Evolutionary conservation across 202 grass and related monocot species (phyloP).

Genomic region (Elaeis oleifera): DNA sequence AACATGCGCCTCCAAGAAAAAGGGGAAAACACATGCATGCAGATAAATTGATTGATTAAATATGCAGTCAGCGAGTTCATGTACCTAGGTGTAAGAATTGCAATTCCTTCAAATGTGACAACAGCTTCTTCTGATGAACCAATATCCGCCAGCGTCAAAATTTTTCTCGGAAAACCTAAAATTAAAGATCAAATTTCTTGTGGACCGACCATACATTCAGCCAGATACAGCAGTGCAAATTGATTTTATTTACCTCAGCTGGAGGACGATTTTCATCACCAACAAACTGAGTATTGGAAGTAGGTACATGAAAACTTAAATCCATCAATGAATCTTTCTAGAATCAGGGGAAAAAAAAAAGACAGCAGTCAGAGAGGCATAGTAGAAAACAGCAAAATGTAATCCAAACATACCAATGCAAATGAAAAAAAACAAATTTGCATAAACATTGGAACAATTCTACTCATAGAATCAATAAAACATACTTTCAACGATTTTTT

Average conservation of each 20-base stretch:
- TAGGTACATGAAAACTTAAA: constrained; percentile 95
- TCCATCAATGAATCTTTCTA: constrained; percentile 99
- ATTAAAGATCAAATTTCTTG: too few species aligned
- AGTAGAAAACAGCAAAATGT: too few species aligned
- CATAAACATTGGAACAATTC: too few species aligned
- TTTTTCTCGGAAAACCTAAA: constrained; percentile 75
- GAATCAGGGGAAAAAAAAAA: constrained; percentile 16
- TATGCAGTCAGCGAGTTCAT: neutral
- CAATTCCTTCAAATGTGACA: constrained; percentile 92
- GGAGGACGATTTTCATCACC: constrained; percentile 71
- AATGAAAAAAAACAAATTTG: too few species aligned
- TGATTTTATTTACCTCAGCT: constrained; percentile 51
- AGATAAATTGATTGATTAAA: neutral
- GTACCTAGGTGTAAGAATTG: constrained; percentile 91
- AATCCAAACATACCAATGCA: too few species aligned
- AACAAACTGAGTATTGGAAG: constrained; percentile 78
- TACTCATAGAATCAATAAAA: too few species aligned
- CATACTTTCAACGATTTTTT: too few species aligned
- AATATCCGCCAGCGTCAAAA: constrained; percentile 41
- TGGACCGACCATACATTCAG: too few species aligned
- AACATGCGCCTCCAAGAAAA: neutral
- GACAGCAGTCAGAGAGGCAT: neutral
- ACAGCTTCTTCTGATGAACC: constrained; percentile 73
- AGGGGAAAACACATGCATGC: neutral
- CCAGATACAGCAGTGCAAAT: neutral